phyloP scores from a whole-genome alignment of 1,284 basidiomycete genomes.

The Fomitopsis betulina region DNA sequence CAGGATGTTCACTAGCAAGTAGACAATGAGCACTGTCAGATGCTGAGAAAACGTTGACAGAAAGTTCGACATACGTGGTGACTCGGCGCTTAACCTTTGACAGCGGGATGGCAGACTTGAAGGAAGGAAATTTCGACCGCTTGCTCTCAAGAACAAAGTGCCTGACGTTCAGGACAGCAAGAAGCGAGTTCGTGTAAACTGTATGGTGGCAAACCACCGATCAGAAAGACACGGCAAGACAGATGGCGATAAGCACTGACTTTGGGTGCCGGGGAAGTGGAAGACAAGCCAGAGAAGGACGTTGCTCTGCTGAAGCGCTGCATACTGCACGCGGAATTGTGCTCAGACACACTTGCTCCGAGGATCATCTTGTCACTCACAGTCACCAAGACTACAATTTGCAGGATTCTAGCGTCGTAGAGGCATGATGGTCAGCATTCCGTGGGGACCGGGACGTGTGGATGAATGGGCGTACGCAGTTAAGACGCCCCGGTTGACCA shows the following conservation, averaged over 20 bases:
- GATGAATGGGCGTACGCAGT: neutral
- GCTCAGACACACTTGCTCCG: neutral
- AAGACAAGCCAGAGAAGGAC: neutral
- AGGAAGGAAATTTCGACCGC: neutral
- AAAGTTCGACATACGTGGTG: neutral
- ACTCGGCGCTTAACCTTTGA: neutral
- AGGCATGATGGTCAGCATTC: neutral
- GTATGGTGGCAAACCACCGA: neutral
- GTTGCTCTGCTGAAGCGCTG: neutral
- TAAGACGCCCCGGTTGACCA: neutral
- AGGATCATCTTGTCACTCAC: neutral
- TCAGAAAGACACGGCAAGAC: neutral
- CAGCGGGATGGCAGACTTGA: neutral
- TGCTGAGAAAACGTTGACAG: neutral
- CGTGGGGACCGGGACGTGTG: neutral
- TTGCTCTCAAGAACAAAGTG: conserved; percentile 1
- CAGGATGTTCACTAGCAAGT: neutral
- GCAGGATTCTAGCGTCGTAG: neutral
- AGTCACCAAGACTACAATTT: neutral
- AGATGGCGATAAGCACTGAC: neutral
- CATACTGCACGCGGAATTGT: neutral
- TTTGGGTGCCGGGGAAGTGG: neutral
- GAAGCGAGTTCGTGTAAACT: neutral
- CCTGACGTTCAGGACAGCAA: conserved; percentile 2
- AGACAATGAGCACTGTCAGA: neutral